These are phyloP conservation scores for Coccomyxa subellipsoidea DNA, from an alignment of 163 green algal species.

Conservation along the genomic window DNA sequence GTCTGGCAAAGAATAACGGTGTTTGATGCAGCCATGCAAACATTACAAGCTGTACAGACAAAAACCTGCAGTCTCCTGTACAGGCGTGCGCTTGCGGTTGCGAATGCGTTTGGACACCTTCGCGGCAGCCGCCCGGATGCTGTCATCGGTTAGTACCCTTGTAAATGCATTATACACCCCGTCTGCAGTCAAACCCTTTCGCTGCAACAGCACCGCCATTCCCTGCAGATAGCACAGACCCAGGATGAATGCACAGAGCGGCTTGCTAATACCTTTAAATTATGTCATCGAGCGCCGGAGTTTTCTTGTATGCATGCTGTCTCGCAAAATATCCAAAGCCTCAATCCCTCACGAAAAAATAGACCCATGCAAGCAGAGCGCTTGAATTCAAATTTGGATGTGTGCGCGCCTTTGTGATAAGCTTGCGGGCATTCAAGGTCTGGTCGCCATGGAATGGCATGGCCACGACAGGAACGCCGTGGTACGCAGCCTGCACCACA, in stretches of 20 bases:
- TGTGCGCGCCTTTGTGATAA: not conserved
- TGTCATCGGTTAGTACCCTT: not conserved
- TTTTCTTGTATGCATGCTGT: no score
- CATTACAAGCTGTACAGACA: not conserved
- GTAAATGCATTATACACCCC: not conserved
- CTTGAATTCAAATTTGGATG: no score
- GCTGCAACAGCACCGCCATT: not conserved
- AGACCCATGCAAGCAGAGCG: no score
- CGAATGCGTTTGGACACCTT: not conserved
- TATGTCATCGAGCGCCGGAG: no score
- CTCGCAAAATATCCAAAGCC: no score
- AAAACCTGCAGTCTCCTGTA: not conserved
- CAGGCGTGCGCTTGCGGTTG: not conserved
- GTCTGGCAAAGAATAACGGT: no score
- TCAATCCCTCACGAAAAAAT: no score
- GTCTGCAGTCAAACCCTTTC: not conserved
- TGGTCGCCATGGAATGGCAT: not conserved
- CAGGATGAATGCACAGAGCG: no score
- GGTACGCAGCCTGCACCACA: slow-evolving; percentile 3
- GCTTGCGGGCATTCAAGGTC: not conserved
- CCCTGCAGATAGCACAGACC: no score
- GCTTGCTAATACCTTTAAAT: no score
- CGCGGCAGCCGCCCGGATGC: not conserved
- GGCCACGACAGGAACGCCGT: slow-evolving; percentile 5
- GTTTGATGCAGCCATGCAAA: no score